A percentile compares a stretch with the other conserved stretches of the same genome.
These are phyloP conservation scores for Diophrys appendiculata DNA, from an alignment of 73 alveolate genomes.

Conservation along the genomic window DNA sequence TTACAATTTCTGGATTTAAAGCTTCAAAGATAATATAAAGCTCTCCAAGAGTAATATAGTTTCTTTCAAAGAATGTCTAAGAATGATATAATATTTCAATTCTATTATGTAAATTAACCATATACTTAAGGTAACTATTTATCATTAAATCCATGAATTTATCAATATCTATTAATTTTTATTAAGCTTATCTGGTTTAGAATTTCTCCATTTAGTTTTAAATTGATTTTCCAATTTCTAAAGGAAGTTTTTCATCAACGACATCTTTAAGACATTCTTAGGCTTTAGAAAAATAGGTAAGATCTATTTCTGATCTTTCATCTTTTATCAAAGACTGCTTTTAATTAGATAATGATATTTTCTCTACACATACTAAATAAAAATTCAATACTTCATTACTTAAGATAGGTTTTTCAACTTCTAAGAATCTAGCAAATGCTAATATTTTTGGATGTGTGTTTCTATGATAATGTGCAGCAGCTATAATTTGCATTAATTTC, in stretches of 20 bases:
- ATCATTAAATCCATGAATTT: constrained; percentile 37
- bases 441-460: constrained; percentile 1
- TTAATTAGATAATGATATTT: constrained; percentile 15
- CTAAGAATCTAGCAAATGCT: constrained; percentile 4
- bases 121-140: constrained; percentile 29
- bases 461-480: constrained; percentile 38
- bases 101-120: constrained; percentile 3
- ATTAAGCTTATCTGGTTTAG: constrained; percentile 31
- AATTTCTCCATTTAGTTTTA: constrained; percentile 43
- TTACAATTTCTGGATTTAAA: constrained; percentile 18
- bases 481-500: constrained; percentile 34
- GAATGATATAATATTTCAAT: constrained; percentile 15
- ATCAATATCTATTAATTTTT: constrained; percentile 47
- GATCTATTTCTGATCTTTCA: constrained; percentile 14
- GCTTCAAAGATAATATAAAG: constrained; percentile 24
- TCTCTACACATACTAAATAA: constrained; percentile 1
- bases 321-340: constrained; percentile 9
- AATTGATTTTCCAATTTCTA: neutral
- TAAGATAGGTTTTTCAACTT: constrained; percentile 29
- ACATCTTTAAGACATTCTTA: constrained; percentile 38
- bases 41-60: constrained; percentile 33
- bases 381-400: constrained; percentile 19
- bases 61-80: constrained; percentile 41
- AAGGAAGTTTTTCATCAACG: constrained; percentile 31
- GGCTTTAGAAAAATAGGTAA: constrained; percentile 12